These are phyloP conservation scores for Dendrocalamus sinicus DNA, from an alignment of 176 grass and related monocot genomes.

Conservation along the genomic window DNA sequence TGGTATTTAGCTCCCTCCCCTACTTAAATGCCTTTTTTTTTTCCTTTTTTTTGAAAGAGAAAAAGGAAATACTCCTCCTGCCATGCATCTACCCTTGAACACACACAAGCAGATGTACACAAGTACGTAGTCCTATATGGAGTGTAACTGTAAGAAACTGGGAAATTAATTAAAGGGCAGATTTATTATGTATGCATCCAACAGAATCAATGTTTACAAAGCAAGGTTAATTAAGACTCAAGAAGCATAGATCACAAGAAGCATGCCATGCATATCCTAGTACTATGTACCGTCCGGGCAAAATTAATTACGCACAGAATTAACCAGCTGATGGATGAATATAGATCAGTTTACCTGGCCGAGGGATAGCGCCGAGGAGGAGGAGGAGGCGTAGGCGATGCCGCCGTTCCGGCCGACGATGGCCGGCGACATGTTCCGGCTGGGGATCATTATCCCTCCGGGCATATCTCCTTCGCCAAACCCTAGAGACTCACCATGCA, in stretches of 20 bases:
- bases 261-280: not conserved
- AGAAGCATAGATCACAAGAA: not conserved
- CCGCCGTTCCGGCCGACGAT: conserved; percentile 65
- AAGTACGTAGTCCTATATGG: not conserved
- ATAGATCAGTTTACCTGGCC: conserved; percentile 56
- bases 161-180: not conserved
- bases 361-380: conserved; percentile 67
- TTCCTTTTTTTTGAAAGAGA: not conserved
- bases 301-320: not conserved
- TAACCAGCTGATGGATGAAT: not conserved
- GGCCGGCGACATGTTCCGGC: conserved; percentile 60
- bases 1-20: conserved; percentile 30
- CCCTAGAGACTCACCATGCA: conserved; percentile 44
- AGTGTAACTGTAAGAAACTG: not conserved
- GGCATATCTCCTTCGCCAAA: conserved; percentile 49
- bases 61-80: not conserved
- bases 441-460: conserved; percentile 80
- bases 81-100: not conserved
- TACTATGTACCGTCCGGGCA: not conserved
- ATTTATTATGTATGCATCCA: not conserved
- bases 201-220: not conserved
- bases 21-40: conserved; percentile 5
- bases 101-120: not conserved
- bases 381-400: conserved; percentile 50
- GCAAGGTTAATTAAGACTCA: not conserved